Percentiles rank a stretch among this genome's conserved stretches.
Conservation (phyloP, 495 filamentous ascomycete species). For the Sporormia fimetaria region DNA sequence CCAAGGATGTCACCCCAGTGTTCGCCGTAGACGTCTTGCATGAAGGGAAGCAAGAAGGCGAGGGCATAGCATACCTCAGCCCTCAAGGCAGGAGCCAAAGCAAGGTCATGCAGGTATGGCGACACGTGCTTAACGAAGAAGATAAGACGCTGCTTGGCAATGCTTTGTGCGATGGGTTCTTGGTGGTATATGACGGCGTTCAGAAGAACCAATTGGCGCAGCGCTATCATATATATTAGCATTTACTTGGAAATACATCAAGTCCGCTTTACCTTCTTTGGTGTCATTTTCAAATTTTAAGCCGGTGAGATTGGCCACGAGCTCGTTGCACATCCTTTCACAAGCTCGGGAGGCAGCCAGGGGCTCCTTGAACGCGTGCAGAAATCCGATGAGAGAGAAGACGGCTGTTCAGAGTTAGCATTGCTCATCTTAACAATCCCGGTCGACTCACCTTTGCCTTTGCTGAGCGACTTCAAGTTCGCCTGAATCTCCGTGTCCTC, state of each 20-base stretch:
- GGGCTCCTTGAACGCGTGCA: slow-evolving; percentile 43
- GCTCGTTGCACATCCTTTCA: slow-evolving; percentile 44
- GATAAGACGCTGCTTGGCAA: slow-evolving; percentile 70
- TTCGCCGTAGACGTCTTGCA: slow-evolving; percentile 68
- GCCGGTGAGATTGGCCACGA: slow-evolving; percentile 49
- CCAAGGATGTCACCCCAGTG: slow-evolving; percentile 66
- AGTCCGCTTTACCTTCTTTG: slow-evolving; percentile 32
- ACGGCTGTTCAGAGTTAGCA: slow-evolving; percentile 29
- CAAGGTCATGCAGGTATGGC: slow-evolving; percentile 51
- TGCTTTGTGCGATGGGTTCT: slow-evolving; percentile 38
- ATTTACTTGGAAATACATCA: neutral
- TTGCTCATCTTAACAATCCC: slow-evolving; percentile 5
- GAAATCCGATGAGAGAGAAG: slow-evolving; percentile 40
- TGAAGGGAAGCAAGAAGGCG: slow-evolving; percentile 51
- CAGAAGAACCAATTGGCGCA: slow-evolving; percentile 45
- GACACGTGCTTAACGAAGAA: slow-evolving; percentile 72
- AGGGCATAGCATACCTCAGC: slow-evolving; percentile 54
- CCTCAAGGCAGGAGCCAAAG: slow-evolving; percentile 36
- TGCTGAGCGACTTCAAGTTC: slow-evolving; percentile 10
- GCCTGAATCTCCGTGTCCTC: slow-evolving; percentile 9
- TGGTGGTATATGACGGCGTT: slow-evolving; percentile 47
- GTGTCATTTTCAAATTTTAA: slow-evolving; percentile 31
- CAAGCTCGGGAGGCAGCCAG: slow-evolving; percentile 30
- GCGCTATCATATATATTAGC: slow-evolving; percentile 28
- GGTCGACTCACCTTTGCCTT: slow-evolving; percentile 8